Conservation (phyloP, 192 early-diverging fungal species). For the Oehlia diaphana region DNA sequence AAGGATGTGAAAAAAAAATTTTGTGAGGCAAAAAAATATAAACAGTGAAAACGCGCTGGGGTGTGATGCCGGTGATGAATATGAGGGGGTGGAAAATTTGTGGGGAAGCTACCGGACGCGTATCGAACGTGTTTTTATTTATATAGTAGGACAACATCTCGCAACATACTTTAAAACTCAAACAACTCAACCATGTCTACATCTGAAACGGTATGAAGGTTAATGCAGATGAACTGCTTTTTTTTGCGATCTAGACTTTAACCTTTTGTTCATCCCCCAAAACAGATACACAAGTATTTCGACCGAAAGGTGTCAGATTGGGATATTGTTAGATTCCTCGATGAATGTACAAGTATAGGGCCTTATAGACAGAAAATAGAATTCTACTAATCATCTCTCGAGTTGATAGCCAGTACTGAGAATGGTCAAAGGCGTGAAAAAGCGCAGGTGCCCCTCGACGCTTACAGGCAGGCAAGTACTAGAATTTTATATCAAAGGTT, state of each 20-base stretch:
- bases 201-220: slow-evolving; percentile 20
- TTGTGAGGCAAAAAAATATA: too few species aligned
- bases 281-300: slow-evolving; percentile 12
- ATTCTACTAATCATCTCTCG: slow-evolving; percentile 7
- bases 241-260: neutral
- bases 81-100: too few species aligned
- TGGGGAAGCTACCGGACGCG: too few species aligned
- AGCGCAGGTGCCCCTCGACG: neutral
- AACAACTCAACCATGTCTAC: neutral
- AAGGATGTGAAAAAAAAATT: too few species aligned
- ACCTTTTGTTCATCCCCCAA: slow-evolving; percentile 4
- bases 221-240: slow-evolving; percentile 4
- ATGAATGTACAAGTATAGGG: neutral
- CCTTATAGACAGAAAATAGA: neutral
- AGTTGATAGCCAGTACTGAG: neutral
- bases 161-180: too few species aligned
- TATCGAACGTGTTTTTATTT: too few species aligned
- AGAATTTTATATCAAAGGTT: too few species aligned
- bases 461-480: slow-evolving; percentile 4
- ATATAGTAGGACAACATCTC: too few species aligned
- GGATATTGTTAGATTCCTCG: neutral
- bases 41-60: too few species aligned
- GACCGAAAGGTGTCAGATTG: neutral
- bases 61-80: too few species aligned
- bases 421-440: slow-evolving; percentile 1